Evolutionary conservation across 345 rosid genomes (phyloP), one percentile per base, ranked within the genome.

Genomic region (Euphorbia pulcherrima): DNA sequence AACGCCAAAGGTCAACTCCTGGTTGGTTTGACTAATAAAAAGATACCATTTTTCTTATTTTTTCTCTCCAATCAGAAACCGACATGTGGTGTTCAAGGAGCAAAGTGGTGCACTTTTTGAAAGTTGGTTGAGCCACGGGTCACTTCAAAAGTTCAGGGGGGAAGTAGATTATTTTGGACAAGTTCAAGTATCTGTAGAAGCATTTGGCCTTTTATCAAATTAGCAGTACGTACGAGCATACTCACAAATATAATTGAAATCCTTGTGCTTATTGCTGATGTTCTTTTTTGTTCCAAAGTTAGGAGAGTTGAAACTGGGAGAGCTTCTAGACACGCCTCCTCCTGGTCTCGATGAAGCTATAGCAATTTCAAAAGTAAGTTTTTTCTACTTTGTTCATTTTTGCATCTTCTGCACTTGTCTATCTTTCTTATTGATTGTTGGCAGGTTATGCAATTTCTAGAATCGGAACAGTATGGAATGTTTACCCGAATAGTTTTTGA

Each of bases 271-370:
- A 29, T 46, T 28, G 54, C 67, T 77, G 61, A 24, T 54, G 13
- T 60, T 69, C 65, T 17, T 64, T 41, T 57, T 74, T 71, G 52
- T 50, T 28, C 74, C 53, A 73, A 83, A 91, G 99, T 74, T 94
- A 74, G 97, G 97, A 37, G 99, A 94, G 69, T 77, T 91, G 66
- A 91, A 94, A 74, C 81, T 94, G 54, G 97, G 99, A 77, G 99
- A 86, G 72, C 81, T 94, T 71, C 86, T 91, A 18, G 99, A 94
- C 73, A 84, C 97, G 21, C 99, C 99, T n/a, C 99, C 99, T 77
- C 99, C 97, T 65, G 97, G 99, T 67, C 79, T 94, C 73, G 96
- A 94, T 85, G 99, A 94, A 89, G 97, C 97, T 53, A 85, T 94
- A 72, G 99, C 99, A 68, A 94, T 94, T 80, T 85, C 99, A 64